Base-by-base conservation (phyloP, 805 yeast species). In the Yamadazyma takamatsuzukensis region DNA sequence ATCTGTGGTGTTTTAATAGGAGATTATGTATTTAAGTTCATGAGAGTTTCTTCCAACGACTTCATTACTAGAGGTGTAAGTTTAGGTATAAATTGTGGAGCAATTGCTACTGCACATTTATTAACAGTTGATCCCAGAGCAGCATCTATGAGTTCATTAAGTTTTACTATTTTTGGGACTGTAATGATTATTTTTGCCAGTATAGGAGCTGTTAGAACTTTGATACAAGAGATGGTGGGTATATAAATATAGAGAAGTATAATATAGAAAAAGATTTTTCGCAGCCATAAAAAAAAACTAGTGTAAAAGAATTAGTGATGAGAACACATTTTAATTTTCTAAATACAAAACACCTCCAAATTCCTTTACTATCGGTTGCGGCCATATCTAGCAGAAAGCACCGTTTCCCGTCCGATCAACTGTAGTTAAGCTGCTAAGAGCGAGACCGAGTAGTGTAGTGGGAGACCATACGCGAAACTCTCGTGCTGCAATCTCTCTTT, bases 41-140 rank as follows among this genome's bases (percentile, higher is more conserved):
- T 82, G 18, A 50, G 80, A 23, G 66, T 84, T 5, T 65, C 75
- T 5, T 67, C 70, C 18, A 72, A 74, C 44, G 93, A 84, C 51
- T 83, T 73, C 49, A 79, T 84, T 6, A 79, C 87, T 0, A 58
- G 88, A 41, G 95, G 94, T 3, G 76, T 83, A 13, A 78, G 87
- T 0, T 57, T 83, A 30, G 95, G 94, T 4, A 70, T 81, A 31
- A 81, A 80, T 48, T 82, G 89, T 49, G 86, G 89, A 7, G 94
- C 95, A 1, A 81, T 84, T 31, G 85, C 88, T 4, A 82, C 94
- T 2, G 89, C 90, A 0, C 82, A 81, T 53, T 58, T 84, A 29
- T 56, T 84, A 21, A 73, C 74, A 17, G 69, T 70, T 19, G 88
- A 83, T 48, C 83, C 93, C 10, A 64, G 90, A 44, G 90, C 93